Evolutionary conservation across 2,329 filamentous ascomycete species (phyloP).

Genomic region (Sporothrix pallida): DNA sequence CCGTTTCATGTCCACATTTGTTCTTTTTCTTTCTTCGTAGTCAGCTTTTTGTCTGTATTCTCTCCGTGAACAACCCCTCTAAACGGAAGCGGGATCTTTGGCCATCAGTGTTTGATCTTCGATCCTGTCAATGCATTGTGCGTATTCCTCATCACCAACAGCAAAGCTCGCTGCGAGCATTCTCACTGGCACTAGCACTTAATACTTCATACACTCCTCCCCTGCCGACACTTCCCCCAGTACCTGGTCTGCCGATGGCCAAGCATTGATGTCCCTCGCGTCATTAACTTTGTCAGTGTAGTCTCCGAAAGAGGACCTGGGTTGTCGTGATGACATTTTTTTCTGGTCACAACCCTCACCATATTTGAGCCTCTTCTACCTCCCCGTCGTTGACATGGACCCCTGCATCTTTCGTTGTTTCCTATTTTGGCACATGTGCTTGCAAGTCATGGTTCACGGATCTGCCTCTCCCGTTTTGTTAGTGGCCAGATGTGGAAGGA

Average conservation of each 20-base stretch:
- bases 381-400: background rate
- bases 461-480: background rate
- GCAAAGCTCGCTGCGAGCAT: too few relatives aligned
- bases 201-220: too few relatives aligned
- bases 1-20: constrained; percentile 13
- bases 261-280: background rate
- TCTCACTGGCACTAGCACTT: too few relatives aligned
- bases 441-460: background rate
- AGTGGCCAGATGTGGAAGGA: background rate
- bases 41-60: background rate
- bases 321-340: background rate
- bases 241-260: constrained; percentile 9
- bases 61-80: background rate
- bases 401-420: background rate
- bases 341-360: too few relatives aligned
- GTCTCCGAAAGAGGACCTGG: background rate
- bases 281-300: background rate
- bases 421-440: background rate
- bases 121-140: constrained; percentile 3
- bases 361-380: too few relatives aligned
- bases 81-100: constrained; percentile 6
- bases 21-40: constrained; percentile 14
- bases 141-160: too few relatives aligned
- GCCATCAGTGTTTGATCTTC: constrained; percentile 11
- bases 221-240: background rate